Percentiles rank a stretch among this genome's conserved stretches.
phyloP scores from a whole-genome alignment of 1,139 yeast species.

The Scheffersomyces parashehatae region DNA sequence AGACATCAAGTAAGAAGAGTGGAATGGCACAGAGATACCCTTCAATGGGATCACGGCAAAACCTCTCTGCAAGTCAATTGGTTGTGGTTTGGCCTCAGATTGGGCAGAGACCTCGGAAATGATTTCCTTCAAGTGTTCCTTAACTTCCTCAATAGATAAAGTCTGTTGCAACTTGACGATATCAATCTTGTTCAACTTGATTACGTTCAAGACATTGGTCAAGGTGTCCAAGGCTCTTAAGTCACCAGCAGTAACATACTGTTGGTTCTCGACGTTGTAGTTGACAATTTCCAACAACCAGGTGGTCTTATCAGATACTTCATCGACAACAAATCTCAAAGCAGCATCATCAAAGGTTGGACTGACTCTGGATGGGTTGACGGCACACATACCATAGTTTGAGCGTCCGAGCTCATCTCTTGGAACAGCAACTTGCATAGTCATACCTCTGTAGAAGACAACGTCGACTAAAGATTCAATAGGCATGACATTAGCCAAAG shows the following conservation, averaged over 20 bases:
- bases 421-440: conserved; percentile 99
- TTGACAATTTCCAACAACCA: conserved; percentile 98
- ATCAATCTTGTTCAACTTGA: conserved; percentile 92
- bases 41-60: conserved; percentile 97
- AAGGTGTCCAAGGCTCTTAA: conserved; percentile 91
- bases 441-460: conserved; percentile 99
- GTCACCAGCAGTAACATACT: conserved; percentile 98
- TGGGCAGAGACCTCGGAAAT: conserved; percentile 81
- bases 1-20: conserved; percentile 92
- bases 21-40: conserved; percentile 99
- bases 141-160: conserved; percentile 83
- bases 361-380: conserved; percentile 91
- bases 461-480: conserved; percentile 97
- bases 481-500: conserved; percentile 98
- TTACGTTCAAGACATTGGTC: conserved; percentile 88
- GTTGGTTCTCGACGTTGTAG: conserved; percentile 97
- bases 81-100: conserved; percentile 87
- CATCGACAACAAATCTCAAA: conserved; percentile 89
- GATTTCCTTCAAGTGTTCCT: conserved; percentile 82
- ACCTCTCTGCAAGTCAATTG: conserved; percentile 95
- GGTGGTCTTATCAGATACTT: conserved; percentile 75
- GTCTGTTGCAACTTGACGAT: conserved; percentile 82
- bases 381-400: conserved; percentile 98
- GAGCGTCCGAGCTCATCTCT: conserved; percentile 94
- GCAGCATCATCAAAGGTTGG: conserved; percentile 91